Conservation (phyloP, 345 rosid genomes). For the Moricandia arvensis region DNA sequence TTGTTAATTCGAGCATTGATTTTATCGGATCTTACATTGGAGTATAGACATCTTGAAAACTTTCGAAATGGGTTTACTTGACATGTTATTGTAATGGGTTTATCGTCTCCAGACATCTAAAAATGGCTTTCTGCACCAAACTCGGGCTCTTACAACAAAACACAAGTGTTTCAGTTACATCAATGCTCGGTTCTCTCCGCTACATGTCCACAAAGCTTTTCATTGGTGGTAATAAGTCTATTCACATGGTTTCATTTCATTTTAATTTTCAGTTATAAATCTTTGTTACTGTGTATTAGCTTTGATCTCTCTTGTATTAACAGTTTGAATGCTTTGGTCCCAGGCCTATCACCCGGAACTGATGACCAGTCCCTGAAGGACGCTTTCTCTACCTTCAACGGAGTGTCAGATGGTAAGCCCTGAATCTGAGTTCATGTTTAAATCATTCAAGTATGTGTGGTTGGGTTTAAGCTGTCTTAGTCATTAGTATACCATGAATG, state of each 20-base stretch:
- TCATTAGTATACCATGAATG: no score
- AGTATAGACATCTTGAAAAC: neutral
- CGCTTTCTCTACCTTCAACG: slow-evolving; percentile 50
- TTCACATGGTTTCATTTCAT: neutral
- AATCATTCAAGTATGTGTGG: no score
- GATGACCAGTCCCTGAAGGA: slow-evolving; percentile 46
- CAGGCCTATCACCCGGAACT: slow-evolving; percentile 48
- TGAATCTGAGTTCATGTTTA: neutral
- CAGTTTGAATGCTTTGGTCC: neutral
- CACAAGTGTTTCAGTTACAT: slow-evolving; percentile 41
- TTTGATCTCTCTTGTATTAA: neutral
- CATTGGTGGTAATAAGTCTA: slow-evolving; percentile 59
- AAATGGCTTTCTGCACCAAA: slow-evolving; percentile 60
- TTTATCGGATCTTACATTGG: neutral
- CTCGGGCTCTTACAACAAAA: slow-evolving; percentile 45
- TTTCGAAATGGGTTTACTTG: neutral
- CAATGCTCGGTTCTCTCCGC: slow-evolving; percentile 59
- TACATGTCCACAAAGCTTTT: slow-evolving; percentile 61
- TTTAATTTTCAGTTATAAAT: neutral
- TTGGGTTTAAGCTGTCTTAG: no score
- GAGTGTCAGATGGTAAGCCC: slow-evolving; percentile 48
- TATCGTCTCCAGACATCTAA: slow-evolving; percentile 1
- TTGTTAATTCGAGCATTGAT: neutral
- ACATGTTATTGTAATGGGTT: neutral
- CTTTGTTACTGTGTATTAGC: neutral